Evolutionary conservation across 2,329 filamentous ascomycete genomes (phyloP), one percentile per base, ranked within the genome.

Genomic region (Paracorniculantispora psalliotae): DNA sequence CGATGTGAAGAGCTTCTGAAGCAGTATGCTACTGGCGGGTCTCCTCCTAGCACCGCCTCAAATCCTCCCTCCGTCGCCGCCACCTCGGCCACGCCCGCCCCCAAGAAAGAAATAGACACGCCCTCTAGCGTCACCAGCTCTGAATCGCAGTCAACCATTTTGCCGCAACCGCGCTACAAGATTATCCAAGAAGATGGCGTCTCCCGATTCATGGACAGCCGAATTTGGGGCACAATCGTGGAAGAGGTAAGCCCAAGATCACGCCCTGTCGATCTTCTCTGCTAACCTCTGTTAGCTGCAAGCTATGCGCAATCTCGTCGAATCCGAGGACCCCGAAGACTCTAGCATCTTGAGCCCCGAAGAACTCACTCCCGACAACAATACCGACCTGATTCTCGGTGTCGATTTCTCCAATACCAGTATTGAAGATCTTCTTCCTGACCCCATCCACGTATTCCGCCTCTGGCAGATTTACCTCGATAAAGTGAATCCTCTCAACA

Each of bases 401-500:
- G 73, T 74, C 33, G 76, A 78, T 55, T 67, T 74, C 30, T 70
- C 73, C 1, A 68, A 71, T 6, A 67, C 70, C 25, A 76, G 70
- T 47, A 65, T 75, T 15, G 76, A 80, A 55, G 77, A 80, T 15
- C 73, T 89, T 67, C 86, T 88, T 64, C 89, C 90, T 0, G 76
- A 83, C 4, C 81, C 85, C 0, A 79, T 83, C 13, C 84, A 90
- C 35, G 82, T 89, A 26, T 86, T 90, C 66, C 80, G 81, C 53
- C 78, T 93, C 5, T 93, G 90, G 90, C 87, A 91, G 68, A 77
- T 84, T 9, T 92, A 87, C 63, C 74, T 91, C 6, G 85, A 90
- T 51, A 86, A 90, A 61, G 85, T 92, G 58, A 89, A 92, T 65
- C 89, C 89, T 0, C 70, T 91, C 48, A 83, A 85, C 64, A 92